Evolutionary conservation across 2,329 filamentous ascomycete species (phyloP), one percentile per base, ranked within the genome.

Genomic region (Cadophora sp.): DNA sequence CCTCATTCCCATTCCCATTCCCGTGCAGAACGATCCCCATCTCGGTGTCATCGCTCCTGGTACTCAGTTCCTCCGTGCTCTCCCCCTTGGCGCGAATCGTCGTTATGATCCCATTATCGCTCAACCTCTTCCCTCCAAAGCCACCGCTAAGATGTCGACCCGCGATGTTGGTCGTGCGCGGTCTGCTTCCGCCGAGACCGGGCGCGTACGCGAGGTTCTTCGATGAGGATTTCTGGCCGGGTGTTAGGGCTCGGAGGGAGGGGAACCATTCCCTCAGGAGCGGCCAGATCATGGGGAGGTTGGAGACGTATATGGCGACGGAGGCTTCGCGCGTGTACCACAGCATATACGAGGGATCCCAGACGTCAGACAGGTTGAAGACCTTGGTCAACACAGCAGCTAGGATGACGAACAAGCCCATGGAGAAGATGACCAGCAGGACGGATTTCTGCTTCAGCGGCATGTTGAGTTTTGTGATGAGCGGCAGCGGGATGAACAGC

Each of bases 401-500:
- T 16, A 84, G 77, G 40, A 84, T 82, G 4, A 83, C 83, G 64
- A 85, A 84, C 31, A 77, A 66, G 5, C 83, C 83, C 66, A 85
- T 72, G 11, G 79, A 79, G 64, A 85, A 84, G 29, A 85, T 79
- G 12, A 77, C 73, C 26, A 79, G 77, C 0, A 89, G 80, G 0
- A 86, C 79, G 0, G 82, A 64, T 74, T 88, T 89, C 75, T 86
- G 84, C 67, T 79, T 82, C 26, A 73, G 74, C 0, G 83, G 80
- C 2, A 89, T 79, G 37, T 82, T 81, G 1, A 87, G 81, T 19
- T 82, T 81, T 12, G 85, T 71, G 29, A 89, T 80, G 29, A 85
- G 75, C 0, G 86, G 86, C 72, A 89, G 81, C 0, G 86, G 85
- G 19, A 89, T 83, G 2, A 81, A 71, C 37, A 89, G 83, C 73